Evolutionary conservation across 345 rosid species (phyloP).

Genomic region (Arabidopsis arenosa): DNA sequence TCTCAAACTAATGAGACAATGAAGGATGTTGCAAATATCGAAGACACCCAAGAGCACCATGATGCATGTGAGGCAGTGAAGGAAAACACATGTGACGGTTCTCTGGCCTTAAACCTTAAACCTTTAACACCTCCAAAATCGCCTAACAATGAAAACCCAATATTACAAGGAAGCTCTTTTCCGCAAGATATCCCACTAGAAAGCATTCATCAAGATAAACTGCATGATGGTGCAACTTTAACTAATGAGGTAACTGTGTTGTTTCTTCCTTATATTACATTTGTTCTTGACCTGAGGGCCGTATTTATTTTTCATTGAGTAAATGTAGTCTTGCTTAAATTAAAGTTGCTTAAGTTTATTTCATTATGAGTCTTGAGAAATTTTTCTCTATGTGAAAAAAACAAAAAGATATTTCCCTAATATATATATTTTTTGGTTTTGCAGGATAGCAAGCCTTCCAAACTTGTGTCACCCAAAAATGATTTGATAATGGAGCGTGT

Average conservation of each 20-base stretch:
- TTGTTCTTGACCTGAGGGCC: slow-evolving; percentile 17
- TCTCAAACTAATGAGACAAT: slow-evolving; percentile 77
- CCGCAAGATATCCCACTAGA: slow-evolving; percentile 42
- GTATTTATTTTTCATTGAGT: neutral
- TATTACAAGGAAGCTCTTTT: slow-evolving; percentile 65
- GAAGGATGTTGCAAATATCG: slow-evolving; percentile 63
- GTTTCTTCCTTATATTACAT: slow-evolving; percentile 5
- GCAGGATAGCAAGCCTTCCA: slow-evolving; percentile 62
- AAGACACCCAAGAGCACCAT: slow-evolving; percentile 52
- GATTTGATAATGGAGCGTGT: slow-evolving; percentile 55
- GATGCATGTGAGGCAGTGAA: slow-evolving; percentile 62
- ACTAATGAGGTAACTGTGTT: slow-evolving; percentile 57
- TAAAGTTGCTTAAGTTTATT: slow-evolving; percentile 21
- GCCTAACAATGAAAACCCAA: slow-evolving; percentile 57
- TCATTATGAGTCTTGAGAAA: slow-evolving; percentile 15
- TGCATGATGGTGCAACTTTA: slow-evolving; percentile 49
- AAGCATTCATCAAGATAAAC: slow-evolving; percentile 47
- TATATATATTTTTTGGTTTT: slow-evolving; percentile 22
- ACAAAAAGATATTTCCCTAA: neutral
- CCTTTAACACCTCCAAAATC: slow-evolving; percentile 56
- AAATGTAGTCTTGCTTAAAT: slow-evolving; percentile 21
- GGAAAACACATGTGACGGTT: slow-evolving; percentile 57
- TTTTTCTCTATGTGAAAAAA: slow-evolving; percentile 6
- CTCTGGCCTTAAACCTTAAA: slow-evolving; percentile 52
- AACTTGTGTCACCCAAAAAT: slow-evolving; percentile 52